Base-by-base conservation (phyloP, 305 asterid species). In the Caryopteris hybrid region DNA sequence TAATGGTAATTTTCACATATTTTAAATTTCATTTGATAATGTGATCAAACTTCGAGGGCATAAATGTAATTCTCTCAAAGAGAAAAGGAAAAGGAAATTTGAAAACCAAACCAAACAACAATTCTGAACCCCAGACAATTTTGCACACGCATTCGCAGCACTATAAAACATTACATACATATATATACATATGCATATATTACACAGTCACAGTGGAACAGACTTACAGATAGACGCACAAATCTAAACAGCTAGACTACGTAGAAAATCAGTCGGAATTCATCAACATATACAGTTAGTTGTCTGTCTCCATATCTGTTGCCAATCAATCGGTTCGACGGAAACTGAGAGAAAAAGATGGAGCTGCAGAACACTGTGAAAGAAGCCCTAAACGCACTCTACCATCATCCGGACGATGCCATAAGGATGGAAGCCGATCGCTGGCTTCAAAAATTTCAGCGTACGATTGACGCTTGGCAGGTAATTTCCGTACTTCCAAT, bases 391-490 rank as follows among this genome's bases (percentile, higher is more conserved):
- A 88, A 86, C 69, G 98, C 98, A 54, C 88, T 94, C 58, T 94
- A 91, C 68, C 99, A 91, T 72, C 98, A 94, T 60, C 98, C 98
- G 8, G 97, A 94, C 75, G 97, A 89, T 83, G 83, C 86, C 83
- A 95, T 94, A 17, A 91, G 96, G 57, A 87, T 88, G 96, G 89
- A 84, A 54, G 99, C 98, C 62, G 99, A 94, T 88, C 97, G 92
- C 64, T 94, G 98, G 98, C 90, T 94, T 48, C 99, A 94, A 74
- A 87, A 88, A 33, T 94, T 94, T 70, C 98, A 89, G 84, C 95
- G 97, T 6, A 94, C 98, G 25, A 78, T 94, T 69, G 99, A 94
- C 73, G 99, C 99, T 78, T 94, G 99, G 99, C 99, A 94, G 98
- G 99, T 91, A 77, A 57, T 65, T 70, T 47, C 57, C 69, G 36